Percentiles rank a stretch among this genome's conserved stretches.
Evolutionary conservation across 768 basidiomycete species (phyloP).

Genomic region (Leccinum uliginosum): DNA sequence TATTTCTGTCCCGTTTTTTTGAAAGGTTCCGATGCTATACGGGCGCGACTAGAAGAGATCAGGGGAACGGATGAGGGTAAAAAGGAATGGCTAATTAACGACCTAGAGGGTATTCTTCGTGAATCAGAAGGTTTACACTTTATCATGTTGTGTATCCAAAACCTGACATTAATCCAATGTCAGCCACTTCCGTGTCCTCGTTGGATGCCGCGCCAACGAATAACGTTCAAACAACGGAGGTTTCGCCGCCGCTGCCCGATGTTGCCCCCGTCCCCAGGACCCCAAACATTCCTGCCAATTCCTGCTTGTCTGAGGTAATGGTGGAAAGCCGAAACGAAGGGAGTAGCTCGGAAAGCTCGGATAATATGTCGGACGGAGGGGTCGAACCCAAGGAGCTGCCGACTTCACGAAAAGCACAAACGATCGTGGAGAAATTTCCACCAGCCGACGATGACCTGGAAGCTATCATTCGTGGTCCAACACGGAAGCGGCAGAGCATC

Average conservation of each 20-base stretch:
- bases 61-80: slow-evolving; percentile 21
- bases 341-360: slow-evolving; percentile 36
- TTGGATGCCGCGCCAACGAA: neutral
- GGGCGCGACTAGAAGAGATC: slow-evolving; percentile 43
- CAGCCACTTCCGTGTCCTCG: neutral
- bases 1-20: slow-evolving; percentile 46
- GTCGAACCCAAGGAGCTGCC: slow-evolving; percentile 12
- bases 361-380: slow-evolving; percentile 18
- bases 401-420: neutral
- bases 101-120: slow-evolving; percentile 36
- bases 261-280: slow-evolving; percentile 7
- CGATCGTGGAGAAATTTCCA: neutral
- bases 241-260: neutral
- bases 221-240: neutral
- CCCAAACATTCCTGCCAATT: slow-evolving; percentile 28
- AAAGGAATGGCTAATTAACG: slow-evolving; percentile 33
- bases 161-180: slow-evolving; percentile 11
- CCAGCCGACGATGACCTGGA: slow-evolving; percentile 31
- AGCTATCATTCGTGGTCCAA: slow-evolving; percentile 40
- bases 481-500: slow-evolving; percentile 15
- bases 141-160: neutral
- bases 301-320: slow-evolving; percentile 33
- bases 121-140: slow-evolving; percentile 25
- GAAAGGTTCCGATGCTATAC: slow-evolving; percentile 40
- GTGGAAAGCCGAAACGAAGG: slow-evolving; percentile 37